A percentile compares a stretch with the other conserved stretches of the same genome.
These are phyloP conservation scores for Tephrocybe sp. DNA, from an alignment of 768 basidiomycete genomes.

Conservation along the genomic window DNA sequence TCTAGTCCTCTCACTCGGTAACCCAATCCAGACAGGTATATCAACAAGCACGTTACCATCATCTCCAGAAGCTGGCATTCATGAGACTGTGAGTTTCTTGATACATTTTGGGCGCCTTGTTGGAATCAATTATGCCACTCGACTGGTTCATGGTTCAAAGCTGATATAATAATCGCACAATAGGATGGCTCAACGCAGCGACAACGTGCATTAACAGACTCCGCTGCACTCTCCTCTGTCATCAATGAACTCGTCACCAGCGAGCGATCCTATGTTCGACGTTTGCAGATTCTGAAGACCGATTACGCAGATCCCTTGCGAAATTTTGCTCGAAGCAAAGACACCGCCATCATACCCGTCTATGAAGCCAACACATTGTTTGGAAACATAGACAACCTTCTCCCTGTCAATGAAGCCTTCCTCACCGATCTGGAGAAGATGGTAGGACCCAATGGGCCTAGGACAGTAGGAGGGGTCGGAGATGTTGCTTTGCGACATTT, in stretches of 20 bases:
- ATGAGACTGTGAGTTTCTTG: conserved; percentile 40
- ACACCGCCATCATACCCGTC: conserved; percentile 80
- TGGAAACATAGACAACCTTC: conserved; percentile 86
- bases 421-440: conserved; percentile 80
- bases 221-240: conserved; percentile 65
- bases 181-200: conserved; percentile 42
- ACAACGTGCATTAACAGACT: conserved; percentile 61
- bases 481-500: conserved; percentile 88
- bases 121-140: background rate
- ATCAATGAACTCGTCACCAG: conserved; percentile 87
- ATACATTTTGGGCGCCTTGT: background rate
- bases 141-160: background rate
- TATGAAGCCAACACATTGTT: conserved; percentile 95
- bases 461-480: conserved; percentile 64
- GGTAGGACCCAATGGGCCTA: conserved; percentile 55
- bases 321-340: conserved; percentile 77
- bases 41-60: conserved; percentile 47
- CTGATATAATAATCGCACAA: conserved; percentile 8
- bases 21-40: conserved; percentile 51
- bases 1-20: conserved; percentile 74
- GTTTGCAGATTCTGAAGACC: conserved; percentile 77
- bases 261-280: conserved; percentile 84
- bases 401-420: conserved; percentile 89
- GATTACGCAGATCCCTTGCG: conserved; percentile 93
- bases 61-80: conserved; percentile 32